Evolutionary conservation across 768 basidiomycete genomes (phyloP).

Genomic region (Lactarius tabidus): DNA sequence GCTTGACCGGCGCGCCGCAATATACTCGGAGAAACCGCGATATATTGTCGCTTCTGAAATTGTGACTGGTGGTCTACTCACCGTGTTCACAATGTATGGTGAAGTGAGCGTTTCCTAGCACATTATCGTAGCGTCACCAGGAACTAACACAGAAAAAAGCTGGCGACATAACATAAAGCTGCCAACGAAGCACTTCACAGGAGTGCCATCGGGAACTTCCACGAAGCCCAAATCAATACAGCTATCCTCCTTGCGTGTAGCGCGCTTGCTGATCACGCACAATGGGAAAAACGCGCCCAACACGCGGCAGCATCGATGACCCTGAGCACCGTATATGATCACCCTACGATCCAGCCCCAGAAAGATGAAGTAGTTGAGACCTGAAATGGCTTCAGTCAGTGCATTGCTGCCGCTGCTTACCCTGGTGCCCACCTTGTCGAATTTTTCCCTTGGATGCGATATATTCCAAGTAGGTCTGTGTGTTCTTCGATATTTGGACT

Average conservation of each 20-base stretch:
- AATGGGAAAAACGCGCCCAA: constrained; percentile 2
- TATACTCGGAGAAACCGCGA: constrained; percentile 11
- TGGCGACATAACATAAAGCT: constrained; percentile 6
- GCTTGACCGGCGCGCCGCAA: constrained; percentile 7
- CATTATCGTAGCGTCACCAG: neutral
- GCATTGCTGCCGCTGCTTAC: neutral
- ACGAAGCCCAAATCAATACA: neutral
- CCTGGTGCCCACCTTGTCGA: constrained; percentile 16
- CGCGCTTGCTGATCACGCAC: neutral
- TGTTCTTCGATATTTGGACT: neutral
- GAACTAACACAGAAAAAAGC: neutral
- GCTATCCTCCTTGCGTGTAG: neutral
- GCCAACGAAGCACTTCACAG: neutral
- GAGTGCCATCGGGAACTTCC: neutral
- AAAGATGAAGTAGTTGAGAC: neutral
- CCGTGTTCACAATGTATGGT: neutral
- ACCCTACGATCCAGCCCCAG: neutral
- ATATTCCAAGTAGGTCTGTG: constrained; percentile 12
- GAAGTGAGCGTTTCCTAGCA: neutral
- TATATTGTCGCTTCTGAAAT: constrained; percentile 5
- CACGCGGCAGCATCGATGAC: constrained; percentile 3
- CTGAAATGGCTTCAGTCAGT: neutral
- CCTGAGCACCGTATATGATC: constrained; percentile 3
- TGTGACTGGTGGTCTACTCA: neutral
- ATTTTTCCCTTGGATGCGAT: constrained; percentile 16